Percentiles rank a stretch among this genome's conserved stretches.
Conservation (phyloP, 176 grass and related monocot genomes). For the Guadua angustifolia region DNA sequence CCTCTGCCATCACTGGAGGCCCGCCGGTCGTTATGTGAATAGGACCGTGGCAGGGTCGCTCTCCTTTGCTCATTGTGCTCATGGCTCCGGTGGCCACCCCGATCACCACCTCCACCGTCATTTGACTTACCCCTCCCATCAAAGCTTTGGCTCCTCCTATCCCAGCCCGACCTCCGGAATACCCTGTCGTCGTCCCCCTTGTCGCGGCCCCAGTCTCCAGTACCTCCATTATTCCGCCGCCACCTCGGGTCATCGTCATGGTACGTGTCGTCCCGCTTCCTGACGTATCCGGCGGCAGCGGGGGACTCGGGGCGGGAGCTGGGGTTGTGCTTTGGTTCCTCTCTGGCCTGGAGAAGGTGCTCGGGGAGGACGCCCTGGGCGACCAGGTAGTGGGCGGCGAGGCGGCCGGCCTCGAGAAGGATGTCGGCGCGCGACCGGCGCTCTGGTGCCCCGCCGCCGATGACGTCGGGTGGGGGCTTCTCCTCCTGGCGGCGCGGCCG, state of each 20-base stretch:
- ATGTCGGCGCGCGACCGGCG: conserved; percentile 24
- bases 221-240: conserved; percentile 28
- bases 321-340: conserved; percentile 34
- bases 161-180: conserved; percentile 45
- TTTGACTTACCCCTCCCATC: conserved; percentile 46
- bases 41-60: conserved; percentile 44
- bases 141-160: conserved; percentile 56
- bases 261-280: conserved; percentile 32
- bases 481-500: conserved; percentile 22
- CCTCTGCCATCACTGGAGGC: conserved; percentile 14
- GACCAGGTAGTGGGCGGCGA: conserved; percentile 64
- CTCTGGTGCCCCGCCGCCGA: not conserved
- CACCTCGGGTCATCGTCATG: conserved; percentile 46
- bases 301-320: conserved; percentile 20
- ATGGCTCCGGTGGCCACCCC: conserved; percentile 40
- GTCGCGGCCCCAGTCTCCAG: conserved; percentile 32
- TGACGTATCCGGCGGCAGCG: conserved; percentile 13
- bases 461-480: not conserved
- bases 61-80: conserved; percentile 42
- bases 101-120: not conserved
- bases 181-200: conserved; percentile 49
- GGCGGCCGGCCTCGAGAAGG: conserved; percentile 64
- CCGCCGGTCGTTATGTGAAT: conserved; percentile 53
- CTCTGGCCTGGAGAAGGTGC: conserved; percentile 48
- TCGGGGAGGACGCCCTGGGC: conserved; percentile 56